Evolutionary conservation across 805 yeast species (phyloP).

Genomic region (Candida silvatica): DNA sequence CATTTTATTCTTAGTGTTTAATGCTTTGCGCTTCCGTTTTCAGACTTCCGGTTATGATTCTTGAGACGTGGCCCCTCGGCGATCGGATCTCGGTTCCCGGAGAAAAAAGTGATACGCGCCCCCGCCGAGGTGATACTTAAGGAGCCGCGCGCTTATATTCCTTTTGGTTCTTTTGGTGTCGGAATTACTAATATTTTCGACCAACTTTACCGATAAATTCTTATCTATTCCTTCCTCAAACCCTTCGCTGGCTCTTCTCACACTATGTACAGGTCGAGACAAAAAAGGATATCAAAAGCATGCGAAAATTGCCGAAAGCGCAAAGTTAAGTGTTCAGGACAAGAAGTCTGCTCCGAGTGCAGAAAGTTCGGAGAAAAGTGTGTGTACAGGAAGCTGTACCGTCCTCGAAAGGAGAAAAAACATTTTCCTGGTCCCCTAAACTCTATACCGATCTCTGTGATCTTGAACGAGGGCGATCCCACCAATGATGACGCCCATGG

Average conservation of each 20-base stretch:
- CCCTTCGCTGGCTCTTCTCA: no score
- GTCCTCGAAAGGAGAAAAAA: not conserved
- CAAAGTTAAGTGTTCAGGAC: constrained; percentile 4
- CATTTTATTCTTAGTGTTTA: no score
- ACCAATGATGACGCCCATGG: constrained; percentile 1
- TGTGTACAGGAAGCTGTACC: constrained; percentile 5
- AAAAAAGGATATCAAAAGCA: constrained; percentile 4
- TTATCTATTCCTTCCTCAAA: no score
- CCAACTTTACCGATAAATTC: no score
- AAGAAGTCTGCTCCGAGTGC: constrained; percentile 9
- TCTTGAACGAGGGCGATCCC: not conserved
- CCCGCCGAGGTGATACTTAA: not conserved
- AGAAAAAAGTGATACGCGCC: not conserved
- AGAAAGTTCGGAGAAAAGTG: constrained; percentile 12
- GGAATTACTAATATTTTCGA: no score
- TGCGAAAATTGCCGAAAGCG: constrained; percentile 4
- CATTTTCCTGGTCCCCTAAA: not conserved
- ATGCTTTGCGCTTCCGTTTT: no score
- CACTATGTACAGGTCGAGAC: not conserved
- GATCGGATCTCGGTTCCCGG: not conserved
- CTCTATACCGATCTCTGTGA: not conserved
- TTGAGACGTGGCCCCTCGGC: no score
- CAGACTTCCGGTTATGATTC: no score
- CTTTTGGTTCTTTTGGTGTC: not conserved
- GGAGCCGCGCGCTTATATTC: not conserved